A percentile compares a stretch with the other conserved stretches of the same genome.
Evolutionary conservation across 148 eudicot species (phyloP).

Genomic region (Amaranthus palmeri): DNA sequence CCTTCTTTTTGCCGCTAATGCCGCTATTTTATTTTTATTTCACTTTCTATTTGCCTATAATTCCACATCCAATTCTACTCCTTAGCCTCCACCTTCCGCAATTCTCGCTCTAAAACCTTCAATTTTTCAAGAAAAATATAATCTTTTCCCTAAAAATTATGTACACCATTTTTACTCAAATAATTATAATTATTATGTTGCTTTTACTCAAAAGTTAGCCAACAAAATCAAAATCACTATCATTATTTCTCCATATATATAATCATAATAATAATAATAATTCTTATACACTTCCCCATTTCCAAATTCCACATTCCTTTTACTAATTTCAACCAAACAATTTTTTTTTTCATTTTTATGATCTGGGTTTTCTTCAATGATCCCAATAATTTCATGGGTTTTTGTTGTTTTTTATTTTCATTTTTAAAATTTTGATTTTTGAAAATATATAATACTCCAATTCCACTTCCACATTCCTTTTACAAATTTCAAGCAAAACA

Average conservation of each 20-base stretch:
- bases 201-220: neutral
- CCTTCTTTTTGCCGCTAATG: constrained; percentile 34
- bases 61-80: constrained; percentile 15
- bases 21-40: constrained; percentile 22
- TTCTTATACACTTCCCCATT: neutral
- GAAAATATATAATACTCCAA: neutral
- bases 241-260: neutral
- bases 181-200: neutral
- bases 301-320: neutral
- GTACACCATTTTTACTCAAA: neutral
- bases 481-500: neutral
- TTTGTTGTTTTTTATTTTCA: neutral
- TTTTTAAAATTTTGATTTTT: neutral
- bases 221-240: constrained; percentile 20
- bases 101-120: constrained; percentile 29
- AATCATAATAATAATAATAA: neutral
- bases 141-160: too few relatives aligned
- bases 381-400: constrained; percentile 12
- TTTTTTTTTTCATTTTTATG: constrained; percentile 5
- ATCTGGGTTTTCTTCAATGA: constrained; percentile 36
- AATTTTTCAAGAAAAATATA: too few relatives aligned
- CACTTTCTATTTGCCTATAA: too few relatives aligned
- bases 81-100: constrained; percentile 37
- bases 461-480: neutral
- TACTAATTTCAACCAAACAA: neutral